A percentile compares a stretch with the other conserved stretches of the same genome.
These are phyloP conservation scores for Chlamydomonas reinhardtii DNA, from an alignment of 163 green algal genomes.

Conservation along the genomic window DNA sequence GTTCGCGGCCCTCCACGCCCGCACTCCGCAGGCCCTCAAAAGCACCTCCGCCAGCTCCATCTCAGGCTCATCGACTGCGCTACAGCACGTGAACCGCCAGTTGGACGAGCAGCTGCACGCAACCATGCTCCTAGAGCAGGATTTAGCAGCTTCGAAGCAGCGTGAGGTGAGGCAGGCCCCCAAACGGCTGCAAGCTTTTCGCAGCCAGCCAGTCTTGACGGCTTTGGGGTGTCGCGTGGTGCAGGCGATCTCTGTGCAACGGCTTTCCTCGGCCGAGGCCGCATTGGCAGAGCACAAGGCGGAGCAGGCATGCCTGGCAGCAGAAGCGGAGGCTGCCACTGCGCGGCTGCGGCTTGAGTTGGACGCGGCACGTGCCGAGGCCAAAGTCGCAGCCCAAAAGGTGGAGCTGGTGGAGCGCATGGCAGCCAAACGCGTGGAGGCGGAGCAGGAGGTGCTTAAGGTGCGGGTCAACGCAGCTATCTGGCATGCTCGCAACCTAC, in stretches of 20 bases:
- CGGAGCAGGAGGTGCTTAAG: conserved; percentile 45
- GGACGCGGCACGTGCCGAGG: conserved; percentile 27
- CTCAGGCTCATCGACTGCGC: neutral
- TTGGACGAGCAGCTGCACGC: conserved; percentile 37
- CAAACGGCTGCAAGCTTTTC: no score
- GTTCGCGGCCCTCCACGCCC: no score
- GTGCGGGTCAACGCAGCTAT: neutral
- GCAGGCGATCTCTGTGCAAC: conserved; percentile 21
- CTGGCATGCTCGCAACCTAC: no score
- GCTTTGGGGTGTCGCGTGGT: neutral
- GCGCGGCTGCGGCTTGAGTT: conserved; percentile 46
- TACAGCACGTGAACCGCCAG: conserved; percentile 18
- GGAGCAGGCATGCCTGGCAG: conserved; percentile 5
- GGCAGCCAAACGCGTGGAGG: conserved; percentile 19
- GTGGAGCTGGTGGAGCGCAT: conserved; percentile 43
- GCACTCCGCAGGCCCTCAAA: no score
- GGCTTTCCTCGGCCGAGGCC: conserved; percentile 10
- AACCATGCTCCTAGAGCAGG: conserved; percentile 50
- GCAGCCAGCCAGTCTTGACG: no score
- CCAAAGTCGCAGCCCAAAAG: conserved; percentile 18
- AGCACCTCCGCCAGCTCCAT: neutral
- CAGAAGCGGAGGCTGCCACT: neutral
- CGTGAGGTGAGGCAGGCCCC: conserved; percentile 3
- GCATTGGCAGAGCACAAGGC: neutral
- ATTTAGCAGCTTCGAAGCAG: conserved; percentile 30